Base-by-base conservation (phyloP, 441 rosid species). In the Gossypium schwendimanii region DNA sequence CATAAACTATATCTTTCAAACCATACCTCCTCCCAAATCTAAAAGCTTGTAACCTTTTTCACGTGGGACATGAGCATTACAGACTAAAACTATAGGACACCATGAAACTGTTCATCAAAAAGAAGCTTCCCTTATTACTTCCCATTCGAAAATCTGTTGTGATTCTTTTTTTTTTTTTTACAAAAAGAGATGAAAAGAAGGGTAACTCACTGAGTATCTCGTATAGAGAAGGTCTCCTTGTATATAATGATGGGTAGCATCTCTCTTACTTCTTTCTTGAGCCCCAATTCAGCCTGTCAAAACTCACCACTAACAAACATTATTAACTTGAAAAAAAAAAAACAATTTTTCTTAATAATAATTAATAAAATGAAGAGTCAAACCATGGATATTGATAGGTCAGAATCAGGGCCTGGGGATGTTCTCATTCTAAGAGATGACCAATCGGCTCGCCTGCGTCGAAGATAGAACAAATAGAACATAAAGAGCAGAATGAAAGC, bases 241-340 rank as follows among this genome's bases (percentile, higher is more conserved):
- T 81, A 93, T 49, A 91, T 81, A 50, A 93, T 79, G 78, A 91
- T 82, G 59, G 98, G 97, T 6, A 93, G 85, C 98, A 93, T 88
- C 86, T 93, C 96, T 77, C 97, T 87, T 72, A 93, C 69, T 72
- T 93, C 98, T 76, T 91, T 89, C 83, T 86, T 88, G 82, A 93
- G 80, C 17, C 98, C 97, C 84, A 83, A 23, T 69, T 89, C 93
- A 81, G 77, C 86, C 91, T 89, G 85, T 67, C 53, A 49, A 63
- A 74, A 45, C 50, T 45, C 69, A 49, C 75, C 69, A 63, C 2
- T 12, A 52, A 61, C 31, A 39, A 50, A 73, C 15, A 41, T 17
- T 31, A 20, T 58, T 59, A 12, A 18, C 12, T 18, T 1, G 14
- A 10, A 1, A 57, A 36, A 17, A 49, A 28, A 1, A 6, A 33